phyloP scores from a whole-genome alignment of 164 flowering plant species.

The Nymphaea colorata region DNA sequence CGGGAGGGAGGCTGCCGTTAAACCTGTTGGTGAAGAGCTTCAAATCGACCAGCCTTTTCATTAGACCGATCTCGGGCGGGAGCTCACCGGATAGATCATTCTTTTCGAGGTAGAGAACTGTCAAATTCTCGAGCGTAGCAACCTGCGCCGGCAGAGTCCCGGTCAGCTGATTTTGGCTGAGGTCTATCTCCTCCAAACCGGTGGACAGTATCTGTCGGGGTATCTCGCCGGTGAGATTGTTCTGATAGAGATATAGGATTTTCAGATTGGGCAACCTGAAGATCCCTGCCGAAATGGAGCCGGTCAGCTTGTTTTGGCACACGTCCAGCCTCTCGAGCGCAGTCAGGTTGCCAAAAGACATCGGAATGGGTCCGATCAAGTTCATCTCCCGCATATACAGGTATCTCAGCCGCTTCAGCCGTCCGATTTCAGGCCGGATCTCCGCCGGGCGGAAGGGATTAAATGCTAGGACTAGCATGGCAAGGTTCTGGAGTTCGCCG shows the following conservation, averaged over 20 bases:
- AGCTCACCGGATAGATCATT: slow-evolving; percentile 44
- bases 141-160: slow-evolving; percentile 56
- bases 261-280: slow-evolving; percentile 45
- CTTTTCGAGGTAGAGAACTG: slow-evolving; percentile 14
- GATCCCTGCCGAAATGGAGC: slow-evolving; percentile 40
- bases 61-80: slow-evolving; percentile 21
- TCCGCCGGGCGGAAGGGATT: slow-evolving; percentile 24
- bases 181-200: slow-evolving; percentile 34
- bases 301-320: slow-evolving; percentile 29
- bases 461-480: slow-evolving; percentile 20
- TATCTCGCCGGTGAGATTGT: slow-evolving; percentile 44
- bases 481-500: slow-evolving; percentile 44
- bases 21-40: slow-evolving; percentile 29
- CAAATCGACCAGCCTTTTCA: slow-evolving; percentile 17
- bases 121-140: slow-evolving; percentile 31
- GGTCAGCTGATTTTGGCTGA: slow-evolving; percentile 39
- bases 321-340: slow-evolving; percentile 43
- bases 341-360: slow-evolving; percentile 17
- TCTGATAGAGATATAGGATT: slow-evolving; percentile 24
- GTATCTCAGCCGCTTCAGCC: slow-evolving; percentile 30
- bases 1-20: slow-evolving; percentile 34
- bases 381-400: slow-evolving; percentile 29
- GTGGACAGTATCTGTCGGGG: slow-evolving; percentile 30
- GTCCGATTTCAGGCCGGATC: slow-evolving; percentile 37
- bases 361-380: slow-evolving; percentile 59